These are phyloP conservation scores for Striga asiatica DNA, from an alignment of 257 asterid genomes.

Conservation along the genomic window DNA sequence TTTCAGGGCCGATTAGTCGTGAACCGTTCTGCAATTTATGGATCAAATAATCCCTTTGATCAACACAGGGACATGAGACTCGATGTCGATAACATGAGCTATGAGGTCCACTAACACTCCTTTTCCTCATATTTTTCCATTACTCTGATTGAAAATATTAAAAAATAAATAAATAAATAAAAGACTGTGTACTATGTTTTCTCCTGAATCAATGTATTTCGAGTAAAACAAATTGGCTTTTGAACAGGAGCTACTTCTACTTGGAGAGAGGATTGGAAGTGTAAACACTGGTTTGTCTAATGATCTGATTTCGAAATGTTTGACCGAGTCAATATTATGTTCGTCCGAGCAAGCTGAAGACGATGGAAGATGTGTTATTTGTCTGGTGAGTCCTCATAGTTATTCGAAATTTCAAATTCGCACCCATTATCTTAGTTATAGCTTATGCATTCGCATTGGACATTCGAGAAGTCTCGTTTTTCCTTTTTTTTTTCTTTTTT, in stretches of 20 bases:
- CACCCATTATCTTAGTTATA: no score
- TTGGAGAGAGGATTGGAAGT: constrained; percentile 58
- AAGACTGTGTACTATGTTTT: no score
- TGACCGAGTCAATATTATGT: constrained; percentile 33
- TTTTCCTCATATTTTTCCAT: not conserved
- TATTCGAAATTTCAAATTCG: no score
- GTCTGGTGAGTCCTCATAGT: constrained; percentile 46
- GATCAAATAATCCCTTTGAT: constrained; percentile 36
- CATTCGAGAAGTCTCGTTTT: no score
- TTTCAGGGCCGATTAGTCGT: constrained; percentile 31
- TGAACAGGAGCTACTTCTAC: constrained; percentile 51
- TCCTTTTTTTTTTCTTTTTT: no score
- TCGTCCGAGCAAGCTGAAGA: constrained; percentile 35
- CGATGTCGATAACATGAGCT: constrained; percentile 56
- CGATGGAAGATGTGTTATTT: constrained; percentile 45
- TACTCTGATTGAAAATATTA: no score
- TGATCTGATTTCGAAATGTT: constrained; percentile 31
- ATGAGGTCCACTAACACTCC: constrained; percentile 34
- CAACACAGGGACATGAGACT: constrained; percentile 55
- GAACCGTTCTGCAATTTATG: constrained; percentile 26
- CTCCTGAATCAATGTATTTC: not conserved
- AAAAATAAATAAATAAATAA: no score
- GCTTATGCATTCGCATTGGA: no score
- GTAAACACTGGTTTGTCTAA: constrained; percentile 60
- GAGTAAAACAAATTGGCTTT: constrained; percentile 6